phyloP scores from a whole-genome alignment of 345 rosid species.

The Melaleuca alternifolia region DNA sequence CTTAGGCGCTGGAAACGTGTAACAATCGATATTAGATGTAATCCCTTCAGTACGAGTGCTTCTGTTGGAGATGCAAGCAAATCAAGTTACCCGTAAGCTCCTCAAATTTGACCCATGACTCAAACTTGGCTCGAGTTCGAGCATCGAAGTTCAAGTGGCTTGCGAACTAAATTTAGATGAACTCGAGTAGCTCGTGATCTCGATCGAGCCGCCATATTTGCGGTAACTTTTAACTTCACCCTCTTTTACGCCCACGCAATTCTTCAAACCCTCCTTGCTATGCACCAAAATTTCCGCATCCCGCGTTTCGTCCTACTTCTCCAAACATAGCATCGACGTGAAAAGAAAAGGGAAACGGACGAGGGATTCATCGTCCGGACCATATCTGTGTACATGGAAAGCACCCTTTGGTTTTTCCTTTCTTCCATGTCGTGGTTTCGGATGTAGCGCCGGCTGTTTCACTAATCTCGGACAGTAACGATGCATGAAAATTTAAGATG shows the following conservation, averaged over 20 bases:
- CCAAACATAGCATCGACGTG: not conserved
- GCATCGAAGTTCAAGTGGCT: not conserved
- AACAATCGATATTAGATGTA: accelerated
- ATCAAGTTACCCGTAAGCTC: not conserved
- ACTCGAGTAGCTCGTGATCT: not conserved
- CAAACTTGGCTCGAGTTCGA: not conserved
- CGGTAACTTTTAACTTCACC: too few species aligned
- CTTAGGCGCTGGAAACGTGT: not conserved
- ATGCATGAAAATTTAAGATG: not conserved
- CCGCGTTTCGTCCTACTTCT: not conserved
- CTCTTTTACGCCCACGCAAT: not conserved
- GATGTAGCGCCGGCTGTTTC: not conserved
- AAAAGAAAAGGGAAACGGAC: not conserved
- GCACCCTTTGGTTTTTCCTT: not conserved
- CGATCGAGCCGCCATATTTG: not conserved
- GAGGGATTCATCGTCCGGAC: not conserved
- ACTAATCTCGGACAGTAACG: not conserved
- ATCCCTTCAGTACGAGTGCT: not conserved
- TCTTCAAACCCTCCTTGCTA: not conserved
- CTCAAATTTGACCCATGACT: not conserved
- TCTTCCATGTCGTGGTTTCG: not conserved
- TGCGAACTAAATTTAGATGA: not conserved
- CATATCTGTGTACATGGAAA: not conserved
- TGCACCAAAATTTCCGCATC: not conserved
- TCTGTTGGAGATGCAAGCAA: not conserved